Percentiles rank a stretch among this genome's conserved stretches.
Conservation (phyloP, 305 asterid species). For the Coffea humblotiana region DNA sequence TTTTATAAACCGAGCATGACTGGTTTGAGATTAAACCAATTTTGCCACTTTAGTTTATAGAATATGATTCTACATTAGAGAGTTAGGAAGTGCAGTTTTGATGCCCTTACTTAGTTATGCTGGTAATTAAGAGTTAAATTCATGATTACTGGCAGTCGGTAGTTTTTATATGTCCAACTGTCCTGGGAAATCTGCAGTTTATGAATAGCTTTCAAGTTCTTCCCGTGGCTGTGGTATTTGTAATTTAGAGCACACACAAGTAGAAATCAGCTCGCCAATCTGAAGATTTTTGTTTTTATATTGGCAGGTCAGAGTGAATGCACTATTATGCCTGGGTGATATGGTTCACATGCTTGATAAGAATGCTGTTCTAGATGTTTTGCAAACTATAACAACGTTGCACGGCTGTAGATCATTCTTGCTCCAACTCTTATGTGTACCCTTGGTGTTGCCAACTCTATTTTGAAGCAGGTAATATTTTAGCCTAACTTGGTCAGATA, state of each 20-base stretch:
- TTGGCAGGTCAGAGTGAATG: constrained; percentile 96
- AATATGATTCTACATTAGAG: background rate
- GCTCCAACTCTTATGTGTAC: constrained; percentile 99
- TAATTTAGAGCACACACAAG: background rate
- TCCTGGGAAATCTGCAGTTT: background rate
- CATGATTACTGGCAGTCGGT: background rate
- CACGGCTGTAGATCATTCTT: constrained; percentile 94
- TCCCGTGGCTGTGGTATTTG: background rate
- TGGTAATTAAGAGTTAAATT: background rate
- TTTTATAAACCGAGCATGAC: background rate
- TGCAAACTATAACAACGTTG: constrained; percentile 91
- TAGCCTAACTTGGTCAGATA: constrained; percentile 5
- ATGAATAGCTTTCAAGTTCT: background rate
- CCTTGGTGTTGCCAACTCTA: constrained; percentile 89
- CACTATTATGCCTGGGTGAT: constrained; percentile 81
- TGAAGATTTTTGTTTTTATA: constrained; percentile 15
- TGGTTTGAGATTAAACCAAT: background rate
- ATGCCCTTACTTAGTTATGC: background rate
- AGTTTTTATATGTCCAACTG: background rate
- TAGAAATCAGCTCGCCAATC: background rate
- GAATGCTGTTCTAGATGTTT: constrained; percentile 63
- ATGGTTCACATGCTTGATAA: constrained; percentile 90
- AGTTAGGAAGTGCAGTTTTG: background rate
- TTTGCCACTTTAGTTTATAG: background rate
- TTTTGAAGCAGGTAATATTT: constrained; percentile 76